Evolutionary conservation across 2,329 filamentous ascomycete genomes (phyloP).

Genomic region (Exserohilum rostratum): DNA sequence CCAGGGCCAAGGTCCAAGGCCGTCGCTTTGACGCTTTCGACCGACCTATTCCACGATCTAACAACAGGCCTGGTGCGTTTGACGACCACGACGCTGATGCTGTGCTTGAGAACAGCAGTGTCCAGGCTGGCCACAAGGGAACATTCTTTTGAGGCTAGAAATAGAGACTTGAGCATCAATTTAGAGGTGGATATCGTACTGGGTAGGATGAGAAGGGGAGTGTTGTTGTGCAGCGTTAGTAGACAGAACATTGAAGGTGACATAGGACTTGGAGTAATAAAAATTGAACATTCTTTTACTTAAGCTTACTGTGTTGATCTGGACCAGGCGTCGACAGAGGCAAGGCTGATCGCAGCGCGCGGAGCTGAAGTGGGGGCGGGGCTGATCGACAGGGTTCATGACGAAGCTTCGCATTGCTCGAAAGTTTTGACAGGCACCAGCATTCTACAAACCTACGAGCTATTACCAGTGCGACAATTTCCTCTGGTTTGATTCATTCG

Average conservation of each 20-base stretch:
- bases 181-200: too few relatives aligned
- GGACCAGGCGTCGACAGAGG: too few relatives aligned
- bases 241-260: not conserved
- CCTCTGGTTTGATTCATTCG: constrained; percentile 30
- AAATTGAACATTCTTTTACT: not conserved
- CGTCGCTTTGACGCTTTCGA: constrained; percentile 72
- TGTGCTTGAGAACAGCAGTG: constrained; percentile 31
- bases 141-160: constrained; percentile 38
- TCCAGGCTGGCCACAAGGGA: constrained; percentile 33
- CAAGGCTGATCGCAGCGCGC: not conserved
- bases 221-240: not conserved
- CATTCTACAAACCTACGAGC: constrained; percentile 4
- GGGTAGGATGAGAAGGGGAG: not conserved
- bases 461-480: too few relatives aligned
- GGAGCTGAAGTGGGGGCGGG: constrained; percentile 30
- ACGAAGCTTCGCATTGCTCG: constrained; percentile 14
- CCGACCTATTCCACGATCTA: constrained; percentile 33
- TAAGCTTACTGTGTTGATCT: too few relatives aligned
- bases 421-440: constrained; percentile 27
- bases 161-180: not conserved
- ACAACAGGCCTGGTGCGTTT: constrained; percentile 15
- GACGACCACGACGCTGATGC: constrained; percentile 35
- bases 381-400: constrained; percentile 27
- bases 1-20: constrained; percentile 63
- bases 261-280: not conserved